phyloP scores from a whole-genome alignment of 768 basidiomycete genomes.

The Rhodotorula diobovata region DNA sequence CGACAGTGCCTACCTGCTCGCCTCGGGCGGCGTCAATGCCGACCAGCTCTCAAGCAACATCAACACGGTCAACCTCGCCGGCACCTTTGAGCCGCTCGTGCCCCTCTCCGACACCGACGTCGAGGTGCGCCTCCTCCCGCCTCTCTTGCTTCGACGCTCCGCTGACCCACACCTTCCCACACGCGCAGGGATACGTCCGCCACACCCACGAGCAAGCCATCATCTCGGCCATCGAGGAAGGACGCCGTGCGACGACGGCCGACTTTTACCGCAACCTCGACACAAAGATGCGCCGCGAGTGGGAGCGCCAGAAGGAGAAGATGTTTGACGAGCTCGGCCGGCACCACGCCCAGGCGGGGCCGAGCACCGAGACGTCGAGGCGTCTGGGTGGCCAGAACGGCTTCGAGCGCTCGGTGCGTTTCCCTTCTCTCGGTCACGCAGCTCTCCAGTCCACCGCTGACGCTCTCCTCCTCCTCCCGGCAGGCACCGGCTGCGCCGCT shows the following conservation, averaged over 20 bases:
- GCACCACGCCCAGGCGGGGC: constrained; percentile 22
- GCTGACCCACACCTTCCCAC: background rate
- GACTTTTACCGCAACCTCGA: constrained; percentile 78
- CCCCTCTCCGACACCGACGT: constrained; percentile 92
- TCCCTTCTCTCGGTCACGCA: background rate
- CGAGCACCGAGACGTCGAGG: constrained; percentile 8
- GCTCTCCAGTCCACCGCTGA: background rate
- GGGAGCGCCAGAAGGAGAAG: constrained; percentile 84
- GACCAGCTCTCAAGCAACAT: constrained; percentile 79
- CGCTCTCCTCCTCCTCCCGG: background rate
- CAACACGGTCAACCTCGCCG: constrained; percentile 70
- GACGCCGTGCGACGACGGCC: constrained; percentile 73
- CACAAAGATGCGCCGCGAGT: constrained; percentile 68
- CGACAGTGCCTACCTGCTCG: constrained; percentile 78
- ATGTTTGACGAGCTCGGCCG: constrained; percentile 80
- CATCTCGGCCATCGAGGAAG: constrained; percentile 88
- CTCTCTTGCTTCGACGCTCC: background rate
- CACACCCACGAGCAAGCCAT: constrained; percentile 92
- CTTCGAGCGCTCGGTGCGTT: constrained; percentile 11
- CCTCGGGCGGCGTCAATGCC: constrained; percentile 88
- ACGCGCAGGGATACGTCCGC: constrained; percentile 67
- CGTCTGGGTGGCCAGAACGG: constrained; percentile 12
- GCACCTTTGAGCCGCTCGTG: constrained; percentile 83
- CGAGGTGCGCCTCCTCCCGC: constrained; percentile 47
- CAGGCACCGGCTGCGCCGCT: background rate